Evolutionary conservation across 768 basidiomycete species (phyloP), one percentile per base, ranked within the genome.

Genomic region (Termitomyces sp.): DNA sequence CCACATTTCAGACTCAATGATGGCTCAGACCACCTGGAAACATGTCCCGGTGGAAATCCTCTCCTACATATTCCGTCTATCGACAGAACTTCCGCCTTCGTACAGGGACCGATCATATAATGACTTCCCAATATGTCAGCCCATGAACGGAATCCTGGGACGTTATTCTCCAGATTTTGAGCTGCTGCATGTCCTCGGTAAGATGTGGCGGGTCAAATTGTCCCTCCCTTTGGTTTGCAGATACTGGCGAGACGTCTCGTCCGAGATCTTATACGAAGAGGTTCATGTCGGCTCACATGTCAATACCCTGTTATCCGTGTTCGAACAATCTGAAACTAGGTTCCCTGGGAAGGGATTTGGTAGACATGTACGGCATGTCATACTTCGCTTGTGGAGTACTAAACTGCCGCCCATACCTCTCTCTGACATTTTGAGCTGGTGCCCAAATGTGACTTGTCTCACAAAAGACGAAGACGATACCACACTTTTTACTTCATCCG

Each of bases 181-280:
- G 20, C 20, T 51, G 28, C n/a, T 26, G 11, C 30, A 43, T 28
- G 48, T 38, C n/a, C 32, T 51, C 13, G 6, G 52, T 32, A 22
- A 55, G 36, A 40, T 35, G 2, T 63, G 54, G 59, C n/a, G 18
- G 28, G 38, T 57, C 10, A 56, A 51, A 41, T 33, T 60, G 24
- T 18, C 51, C 24, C 51, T 63, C 7, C 55, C 58, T 3, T n/a
- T 58, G 36, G 56, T 60, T 20, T 63, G 62, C 47, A 52, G 24
- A 30, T 41, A 47, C 6, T 60, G 62, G 59, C n/a, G 59, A 56
- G 14, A 46, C 18, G 46, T 56, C 20, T 33, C 62, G 8, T 45
- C 52, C 14, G 33, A 26, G 20, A 41, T 60, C 28, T 30, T 30
- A 16, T 63, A 63, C 35, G 59, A 60, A 52, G 56, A 60, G 28